Evolutionary conservation across 2,329 filamentous ascomycete species (phyloP).

Genomic region (Botrytis galanthina): DNA sequence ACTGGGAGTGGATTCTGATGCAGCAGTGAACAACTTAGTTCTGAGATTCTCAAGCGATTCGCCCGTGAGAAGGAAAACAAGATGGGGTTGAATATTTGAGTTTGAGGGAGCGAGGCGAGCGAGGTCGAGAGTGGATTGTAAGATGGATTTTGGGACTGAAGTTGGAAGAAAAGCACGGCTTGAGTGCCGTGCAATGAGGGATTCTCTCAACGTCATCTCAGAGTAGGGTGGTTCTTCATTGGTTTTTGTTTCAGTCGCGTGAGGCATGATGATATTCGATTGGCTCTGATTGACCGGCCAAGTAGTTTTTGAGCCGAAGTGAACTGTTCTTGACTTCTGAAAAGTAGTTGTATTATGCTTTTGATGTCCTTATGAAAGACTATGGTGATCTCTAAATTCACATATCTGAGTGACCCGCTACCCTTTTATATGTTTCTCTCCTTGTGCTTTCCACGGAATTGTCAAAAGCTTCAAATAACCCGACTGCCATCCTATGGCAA

Average conservation of each 20-base stretch:
- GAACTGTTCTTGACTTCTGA: not conserved
- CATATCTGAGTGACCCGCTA: not conserved
- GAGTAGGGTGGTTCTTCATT: not conserved
- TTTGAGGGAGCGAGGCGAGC: constrained; percentile 18
- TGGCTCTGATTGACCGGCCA: not conserved
- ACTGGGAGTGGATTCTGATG: constrained; percentile 4
- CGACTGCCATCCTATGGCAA: not conserved
- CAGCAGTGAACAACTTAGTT: not conserved
- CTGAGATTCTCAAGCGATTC: constrained; percentile 1
- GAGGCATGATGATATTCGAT: constrained; percentile 1
- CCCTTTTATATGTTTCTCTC: not conserved
- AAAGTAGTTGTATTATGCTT: not conserved
- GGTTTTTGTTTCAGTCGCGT: not conserved
- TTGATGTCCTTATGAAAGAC: not conserved
- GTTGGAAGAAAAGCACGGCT: constrained; percentile 11
- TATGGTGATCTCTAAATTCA: not conserved
- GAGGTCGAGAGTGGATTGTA: constrained; percentile 15
- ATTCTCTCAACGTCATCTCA: constrained; percentile 10
- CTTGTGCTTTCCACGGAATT: not conserved
- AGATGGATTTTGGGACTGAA: constrained; percentile 7
- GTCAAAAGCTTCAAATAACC: constrained; percentile 5
- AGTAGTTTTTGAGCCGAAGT: not conserved
- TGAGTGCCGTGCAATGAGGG: constrained; percentile 11
- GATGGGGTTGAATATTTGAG: constrained; percentile 17
- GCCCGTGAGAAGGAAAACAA: not conserved